Conservation (phyloP, 495 filamentous ascomycete genomes). For the Sordaria brevicollis region DNA sequence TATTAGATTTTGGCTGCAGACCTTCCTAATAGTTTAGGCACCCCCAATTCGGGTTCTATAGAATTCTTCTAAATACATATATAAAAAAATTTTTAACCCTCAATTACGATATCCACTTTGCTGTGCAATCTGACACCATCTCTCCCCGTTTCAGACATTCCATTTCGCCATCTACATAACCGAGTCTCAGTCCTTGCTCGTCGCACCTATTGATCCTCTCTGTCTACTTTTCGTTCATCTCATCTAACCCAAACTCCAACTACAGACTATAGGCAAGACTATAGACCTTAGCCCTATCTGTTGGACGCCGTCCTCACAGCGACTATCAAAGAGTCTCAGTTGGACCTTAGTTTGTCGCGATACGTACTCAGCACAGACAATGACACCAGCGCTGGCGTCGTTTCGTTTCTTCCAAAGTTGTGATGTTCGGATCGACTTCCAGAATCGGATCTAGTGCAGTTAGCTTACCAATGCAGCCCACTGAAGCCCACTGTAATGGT, state of each 20-base stretch:
- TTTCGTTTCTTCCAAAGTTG: not conserved
- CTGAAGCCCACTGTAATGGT: not conserved
- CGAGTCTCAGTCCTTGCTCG: not conserved
- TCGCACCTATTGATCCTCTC: not conserved
- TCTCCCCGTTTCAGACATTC: not conserved
- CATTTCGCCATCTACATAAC: not conserved
- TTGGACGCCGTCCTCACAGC: not conserved
- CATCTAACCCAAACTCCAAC: too few species aligned
- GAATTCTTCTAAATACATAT: too few species aligned
- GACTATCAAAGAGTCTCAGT: not conserved
- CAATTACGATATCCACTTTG: too few species aligned
- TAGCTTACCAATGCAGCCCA: too few species aligned
- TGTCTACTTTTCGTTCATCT: not conserved
- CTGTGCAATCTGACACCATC: too few species aligned
- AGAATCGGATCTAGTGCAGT: not conserved
- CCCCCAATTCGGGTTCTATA: too few species aligned
- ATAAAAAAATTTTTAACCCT: too few species aligned
- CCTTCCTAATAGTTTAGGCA: too few species aligned
- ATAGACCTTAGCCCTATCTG: not conserved
- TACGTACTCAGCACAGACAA: too few species aligned
- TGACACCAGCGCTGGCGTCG: too few species aligned
- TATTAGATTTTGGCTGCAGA: too few species aligned
- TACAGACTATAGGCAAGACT: not conserved
- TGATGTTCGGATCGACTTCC: not conserved
- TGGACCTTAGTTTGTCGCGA: not conserved